These are phyloP conservation scores for Paradendryphiella salina DNA, from an alignment of 2,329 filamentous ascomycete genomes.

Conservation along the genomic window DNA sequence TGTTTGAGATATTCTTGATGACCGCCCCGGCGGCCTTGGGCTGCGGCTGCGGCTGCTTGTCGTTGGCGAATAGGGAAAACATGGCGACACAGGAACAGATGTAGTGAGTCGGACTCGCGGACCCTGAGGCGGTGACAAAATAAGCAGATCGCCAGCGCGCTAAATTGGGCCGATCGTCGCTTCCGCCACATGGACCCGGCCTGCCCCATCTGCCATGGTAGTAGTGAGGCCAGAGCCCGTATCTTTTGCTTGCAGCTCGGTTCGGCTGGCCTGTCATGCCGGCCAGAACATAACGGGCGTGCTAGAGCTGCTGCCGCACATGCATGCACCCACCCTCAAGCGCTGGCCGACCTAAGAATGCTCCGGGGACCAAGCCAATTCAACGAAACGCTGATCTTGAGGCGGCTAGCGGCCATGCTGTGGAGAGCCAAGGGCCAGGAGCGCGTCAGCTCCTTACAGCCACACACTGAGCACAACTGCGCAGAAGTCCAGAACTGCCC, in stretches of 20 bases:
- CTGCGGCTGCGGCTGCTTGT: slow-evolving; percentile 15
- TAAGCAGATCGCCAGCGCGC: slow-evolving; percentile 23
- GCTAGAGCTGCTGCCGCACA: slow-evolving; percentile 3
- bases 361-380: slow-evolving; percentile 7
- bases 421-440: slow-evolving; percentile 17
- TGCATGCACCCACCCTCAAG: not conserved
- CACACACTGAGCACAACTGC: slow-evolving; percentile 12
- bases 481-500: slow-evolving; percentile 6
- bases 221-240: not conserved
- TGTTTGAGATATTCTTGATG: slow-evolving; percentile 16
- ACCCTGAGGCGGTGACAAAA: slow-evolving; percentile 23
- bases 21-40: slow-evolving; percentile 12
- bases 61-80: slow-evolving; percentile 25
- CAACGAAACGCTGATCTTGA: slow-evolving; percentile 13
- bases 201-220: too few species aligned
- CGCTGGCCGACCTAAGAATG: slow-evolving; percentile 6
- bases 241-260: not conserved
- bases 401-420: slow-evolving; percentile 18
- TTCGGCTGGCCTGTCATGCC: slow-evolving; percentile 1
- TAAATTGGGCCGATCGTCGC: slow-evolving; percentile 13
- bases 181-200: slow-evolving; percentile 3
- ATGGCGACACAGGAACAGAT: slow-evolving; percentile 24
- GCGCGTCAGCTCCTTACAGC: slow-evolving; percentile 23
- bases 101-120: slow-evolving; percentile 9
- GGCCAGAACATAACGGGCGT: not conserved